A percentile compares a stretch with the other conserved stretches of the same genome.
Conservation (phyloP, 306 rosid species). For the Canavalia gladiata region DNA sequence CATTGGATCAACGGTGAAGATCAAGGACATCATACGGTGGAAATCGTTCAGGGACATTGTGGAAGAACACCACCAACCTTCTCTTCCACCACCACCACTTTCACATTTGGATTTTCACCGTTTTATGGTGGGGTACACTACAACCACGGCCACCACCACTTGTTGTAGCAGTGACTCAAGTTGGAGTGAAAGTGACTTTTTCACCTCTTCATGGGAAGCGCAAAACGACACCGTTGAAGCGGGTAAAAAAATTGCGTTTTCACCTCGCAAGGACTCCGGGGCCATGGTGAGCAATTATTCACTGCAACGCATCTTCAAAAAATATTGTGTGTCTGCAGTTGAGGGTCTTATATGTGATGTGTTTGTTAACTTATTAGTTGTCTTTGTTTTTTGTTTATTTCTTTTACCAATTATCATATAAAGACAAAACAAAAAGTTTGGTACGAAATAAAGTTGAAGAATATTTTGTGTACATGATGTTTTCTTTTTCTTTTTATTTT, state of each 20-base stretch:
- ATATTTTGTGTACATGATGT: not conserved
- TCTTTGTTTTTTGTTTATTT: not conserved
- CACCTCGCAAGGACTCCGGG: constrained; percentile 52
- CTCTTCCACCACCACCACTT: constrained; percentile 48
- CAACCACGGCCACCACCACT: constrained; percentile 46
- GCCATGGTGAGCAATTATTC: constrained; percentile 64
- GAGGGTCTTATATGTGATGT: constrained; percentile 4
- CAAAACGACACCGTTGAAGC: constrained; percentile 49
- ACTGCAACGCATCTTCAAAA: constrained; percentile 39
- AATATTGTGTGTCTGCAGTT: constrained; percentile 47
- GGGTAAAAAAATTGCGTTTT: constrained; percentile 45
- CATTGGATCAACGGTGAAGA: constrained; percentile 47
- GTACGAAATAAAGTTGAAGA: constrained; percentile 26
- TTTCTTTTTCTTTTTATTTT: not conserved
- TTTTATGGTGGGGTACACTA: constrained; percentile 12
- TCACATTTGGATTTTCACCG: constrained; percentile 51
- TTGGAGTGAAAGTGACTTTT: constrained; percentile 90
- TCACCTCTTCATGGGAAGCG: constrained; percentile 54
- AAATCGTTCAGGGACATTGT: constrained; percentile 70
- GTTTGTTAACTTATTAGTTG: not conserved
- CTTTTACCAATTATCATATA: not conserved
- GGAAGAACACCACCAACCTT: constrained; percentile 45
- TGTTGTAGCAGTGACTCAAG: constrained; percentile 63
- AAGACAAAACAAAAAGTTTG: constrained; percentile 40
- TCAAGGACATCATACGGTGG: constrained; percentile 91